These are phyloP conservation scores for Ramalina peruviana DNA, from an alignment of 495 filamentous ascomycete species.

Conservation along the genomic window DNA sequence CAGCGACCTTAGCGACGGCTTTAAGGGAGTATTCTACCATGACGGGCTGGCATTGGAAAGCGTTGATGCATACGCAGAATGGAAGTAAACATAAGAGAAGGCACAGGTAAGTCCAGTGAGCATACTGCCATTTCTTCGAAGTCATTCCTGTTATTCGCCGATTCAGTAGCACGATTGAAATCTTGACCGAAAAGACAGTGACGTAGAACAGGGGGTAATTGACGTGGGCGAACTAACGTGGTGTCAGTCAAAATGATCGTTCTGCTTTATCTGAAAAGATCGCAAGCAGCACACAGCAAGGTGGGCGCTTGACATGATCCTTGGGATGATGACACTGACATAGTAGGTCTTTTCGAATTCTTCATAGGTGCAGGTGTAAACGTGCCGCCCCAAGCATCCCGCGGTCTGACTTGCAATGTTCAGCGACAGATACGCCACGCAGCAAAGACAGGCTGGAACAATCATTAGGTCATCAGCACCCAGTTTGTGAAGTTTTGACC, in stretches of 20 bases:
- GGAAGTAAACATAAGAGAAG: slow-evolving; percentile 6
- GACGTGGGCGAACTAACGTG: neutral
- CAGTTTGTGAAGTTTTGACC: neutral
- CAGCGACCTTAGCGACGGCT: neutral
- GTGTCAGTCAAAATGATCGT: neutral
- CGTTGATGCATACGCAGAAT: neutral
- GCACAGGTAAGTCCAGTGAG: slow-evolving; percentile 8
- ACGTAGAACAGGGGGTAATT: slow-evolving; percentile 10
- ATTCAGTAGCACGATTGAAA: slow-evolving; percentile 14
- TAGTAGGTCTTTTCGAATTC: neutral
- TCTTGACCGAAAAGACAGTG: slow-evolving; percentile 11
- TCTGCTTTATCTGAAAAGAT: no score
- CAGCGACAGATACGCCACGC: neutral
- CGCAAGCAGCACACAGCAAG: neutral
- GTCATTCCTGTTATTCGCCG: slow-evolving; percentile 14
- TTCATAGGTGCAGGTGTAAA: slow-evolving; percentile 1
- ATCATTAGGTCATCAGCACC: neutral
- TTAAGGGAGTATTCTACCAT: neutral
- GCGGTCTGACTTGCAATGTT: neutral
- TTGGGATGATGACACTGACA: neutral
- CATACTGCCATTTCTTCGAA: slow-evolving; percentile 10
- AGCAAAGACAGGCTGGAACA: neutral
- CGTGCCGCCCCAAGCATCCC: neutral
- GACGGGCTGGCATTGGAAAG: slow-evolving; percentile 8
- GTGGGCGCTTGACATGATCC: neutral